phyloP scores from a whole-genome alignment of 306 rosid genomes.

The Vigna radiata region DNA sequence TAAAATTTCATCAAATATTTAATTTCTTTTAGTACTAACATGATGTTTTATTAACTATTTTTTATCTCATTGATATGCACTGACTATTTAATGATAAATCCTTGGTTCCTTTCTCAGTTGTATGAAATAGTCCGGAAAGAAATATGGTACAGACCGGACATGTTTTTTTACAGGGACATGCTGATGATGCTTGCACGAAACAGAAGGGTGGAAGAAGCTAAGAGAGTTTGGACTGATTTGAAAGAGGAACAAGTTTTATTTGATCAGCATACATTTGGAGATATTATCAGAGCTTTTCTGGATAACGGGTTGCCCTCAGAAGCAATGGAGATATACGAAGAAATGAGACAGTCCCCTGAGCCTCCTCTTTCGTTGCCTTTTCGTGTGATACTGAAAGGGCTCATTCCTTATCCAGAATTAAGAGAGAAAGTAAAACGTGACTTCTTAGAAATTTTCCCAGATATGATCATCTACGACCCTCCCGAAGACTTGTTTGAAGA shows the following conservation, averaged over 20 bases:
- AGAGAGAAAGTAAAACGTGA: slow-evolving; percentile 84
- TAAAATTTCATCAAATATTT: slow-evolving; percentile 1
- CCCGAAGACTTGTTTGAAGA: slow-evolving; percentile 94
- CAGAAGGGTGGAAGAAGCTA: slow-evolving; percentile 71
- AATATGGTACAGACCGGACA: slow-evolving; percentile 96
- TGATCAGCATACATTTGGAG: slow-evolving; percentile 98
- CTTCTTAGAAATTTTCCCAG: slow-evolving; percentile 72
- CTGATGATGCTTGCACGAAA: slow-evolving; percentile 92
- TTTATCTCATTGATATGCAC: slow-evolving; percentile 12
- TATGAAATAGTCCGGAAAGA: slow-evolving; percentile 87
- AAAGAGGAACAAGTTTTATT: slow-evolving; percentile 74
- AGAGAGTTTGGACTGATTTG: slow-evolving; percentile 84
- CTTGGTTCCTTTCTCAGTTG: slow-evolving; percentile 55
- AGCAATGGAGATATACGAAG: slow-evolving; percentile 81
- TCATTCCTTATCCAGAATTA: slow-evolving; percentile 80
- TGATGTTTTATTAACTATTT: background rate
- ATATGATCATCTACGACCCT: slow-evolving; percentile 87
- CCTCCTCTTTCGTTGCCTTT: slow-evolving; percentile 85
- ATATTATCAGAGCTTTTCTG: slow-evolving; percentile 70
- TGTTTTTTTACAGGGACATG: slow-evolving; percentile 94
- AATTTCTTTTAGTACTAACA: background rate
- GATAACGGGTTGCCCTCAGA: slow-evolving; percentile 73
- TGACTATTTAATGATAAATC: slow-evolving; percentile 33
- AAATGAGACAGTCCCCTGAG: slow-evolving; percentile 87
- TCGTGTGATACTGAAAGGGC: slow-evolving; percentile 89